phyloP scores from a whole-genome alignment of 352 stramenopile species.

The Globisporangium barbulae region DNA sequence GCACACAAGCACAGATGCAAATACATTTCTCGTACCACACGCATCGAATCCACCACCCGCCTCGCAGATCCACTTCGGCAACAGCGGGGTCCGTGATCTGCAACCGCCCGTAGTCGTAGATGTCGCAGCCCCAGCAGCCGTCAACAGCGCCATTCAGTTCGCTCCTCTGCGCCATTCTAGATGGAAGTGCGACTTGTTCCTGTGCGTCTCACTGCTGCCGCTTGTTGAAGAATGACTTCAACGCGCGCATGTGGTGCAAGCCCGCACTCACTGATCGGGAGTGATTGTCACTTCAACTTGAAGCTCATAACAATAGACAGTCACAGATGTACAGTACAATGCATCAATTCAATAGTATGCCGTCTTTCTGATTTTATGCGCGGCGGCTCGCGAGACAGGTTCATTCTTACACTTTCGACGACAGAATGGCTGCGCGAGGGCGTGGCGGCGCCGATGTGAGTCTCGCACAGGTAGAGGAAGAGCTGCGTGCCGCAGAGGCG shows the following conservation, averaged over 20 bases:
- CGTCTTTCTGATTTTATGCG: no score
- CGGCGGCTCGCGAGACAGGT: constrained; percentile 5
- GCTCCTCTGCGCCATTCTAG: constrained; percentile 5
- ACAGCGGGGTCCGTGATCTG: constrained; percentile 35
- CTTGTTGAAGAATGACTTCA: constrained; percentile 5
- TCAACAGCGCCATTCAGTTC: background rate
- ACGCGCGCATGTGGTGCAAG: background rate
- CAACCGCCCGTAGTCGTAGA: constrained; percentile 52
- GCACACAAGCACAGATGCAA: background rate
- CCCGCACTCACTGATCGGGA: constrained; percentile 17
- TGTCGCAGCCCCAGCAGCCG: constrained; percentile 26
- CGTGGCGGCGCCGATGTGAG: constrained; percentile 27
- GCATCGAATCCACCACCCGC: constrained; percentile 52
- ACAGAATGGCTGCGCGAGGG: constrained; percentile 5
- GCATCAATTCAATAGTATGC: no score
- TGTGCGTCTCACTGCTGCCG: background rate
- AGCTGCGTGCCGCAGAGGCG: constrained; percentile 55
- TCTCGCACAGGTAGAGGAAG: constrained; percentile 61
- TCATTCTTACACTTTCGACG: background rate
- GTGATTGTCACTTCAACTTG: constrained; percentile 55
- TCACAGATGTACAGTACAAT: background rate
- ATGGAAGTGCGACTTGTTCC: background rate
- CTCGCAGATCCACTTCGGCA: constrained; percentile 38
- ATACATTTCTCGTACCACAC: constrained; percentile 21
- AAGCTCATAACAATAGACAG: constrained; percentile 17